Evolutionary conservation across 2,329 filamentous ascomycete species (phyloP).

Genomic region (Salinomyces thailandicus): DNA sequence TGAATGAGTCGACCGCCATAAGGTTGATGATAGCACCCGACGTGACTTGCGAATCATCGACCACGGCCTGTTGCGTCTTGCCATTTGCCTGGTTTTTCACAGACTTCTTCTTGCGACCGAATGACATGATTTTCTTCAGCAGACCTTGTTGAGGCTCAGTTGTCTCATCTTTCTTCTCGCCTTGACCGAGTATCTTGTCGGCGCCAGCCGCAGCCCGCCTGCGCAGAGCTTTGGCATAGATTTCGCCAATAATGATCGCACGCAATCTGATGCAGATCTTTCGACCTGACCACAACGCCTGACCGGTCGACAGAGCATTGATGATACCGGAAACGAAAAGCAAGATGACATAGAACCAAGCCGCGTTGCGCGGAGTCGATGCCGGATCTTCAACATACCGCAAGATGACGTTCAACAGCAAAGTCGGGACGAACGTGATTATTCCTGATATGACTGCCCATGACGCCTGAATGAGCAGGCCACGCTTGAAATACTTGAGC

Average conservation of each 20-base stretch:
- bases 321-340: slow-evolving; percentile 74
- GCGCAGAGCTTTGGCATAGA: slow-evolving; percentile 89
- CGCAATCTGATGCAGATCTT: slow-evolving; percentile 89
- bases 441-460: slow-evolving; percentile 73
- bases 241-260: slow-evolving; percentile 92
- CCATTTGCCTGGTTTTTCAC: slow-evolving; percentile 31
- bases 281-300: slow-evolving; percentile 84
- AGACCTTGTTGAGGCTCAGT: slow-evolving; percentile 32
- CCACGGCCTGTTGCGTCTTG: slow-evolving; percentile 25
- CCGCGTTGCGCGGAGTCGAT: slow-evolving; percentile 66
- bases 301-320: slow-evolving; percentile 72
- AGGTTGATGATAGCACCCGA: slow-evolving; percentile 98
- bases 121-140: slow-evolving; percentile 39
- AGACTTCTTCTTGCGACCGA: slow-evolving; percentile 52
- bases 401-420: slow-evolving; percentile 82
- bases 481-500: slow-evolving; percentile 69
- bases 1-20: slow-evolving; percentile 99
- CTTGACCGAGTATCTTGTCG: slow-evolving; percentile 58
- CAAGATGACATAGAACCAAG: slow-evolving; percentile 91
- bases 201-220: slow-evolving; percentile 70
- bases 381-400: slow-evolving; percentile 84
- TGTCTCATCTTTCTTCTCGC: slow-evolving; percentile 37
- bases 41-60: slow-evolving; percentile 61
- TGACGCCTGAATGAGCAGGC: slow-evolving; percentile 63
- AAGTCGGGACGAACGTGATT: slow-evolving; percentile 82